Conservation (phyloP, 257 asterid genomes). For the Solanum medicagineum region DNA sequence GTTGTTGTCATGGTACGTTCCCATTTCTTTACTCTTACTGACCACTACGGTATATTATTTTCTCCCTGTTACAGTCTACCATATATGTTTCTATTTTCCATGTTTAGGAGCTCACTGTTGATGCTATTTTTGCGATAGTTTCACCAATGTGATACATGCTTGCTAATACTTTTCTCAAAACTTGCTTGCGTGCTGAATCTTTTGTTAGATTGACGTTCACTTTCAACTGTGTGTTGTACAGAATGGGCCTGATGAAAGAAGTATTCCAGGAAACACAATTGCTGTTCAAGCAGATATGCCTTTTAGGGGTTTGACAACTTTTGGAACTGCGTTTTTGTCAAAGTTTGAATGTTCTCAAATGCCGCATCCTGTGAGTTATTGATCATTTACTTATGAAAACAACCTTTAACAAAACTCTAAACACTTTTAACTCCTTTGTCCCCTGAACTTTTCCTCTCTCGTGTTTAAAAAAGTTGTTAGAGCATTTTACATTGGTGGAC, state of each 20-base stretch:
- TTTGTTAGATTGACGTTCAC: background rate
- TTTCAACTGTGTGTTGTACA: conserved; percentile 15
- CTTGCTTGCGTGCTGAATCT: background rate
- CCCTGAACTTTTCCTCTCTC: conserved; percentile 5
- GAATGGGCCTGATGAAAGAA: conserved; percentile 95
- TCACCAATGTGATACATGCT: background rate
- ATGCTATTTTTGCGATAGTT: background rate
- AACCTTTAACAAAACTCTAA: background rate
- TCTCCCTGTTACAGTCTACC: background rate
- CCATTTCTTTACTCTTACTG: background rate
- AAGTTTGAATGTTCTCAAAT: conserved; percentile 97
- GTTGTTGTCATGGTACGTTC: conserved; percentile 85
- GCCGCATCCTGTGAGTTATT: conserved; percentile 86
- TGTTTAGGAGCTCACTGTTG: background rate
- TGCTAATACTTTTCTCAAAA: background rate
- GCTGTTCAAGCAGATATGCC: conserved; percentile 99
- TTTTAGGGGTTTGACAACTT: conserved; percentile 75
- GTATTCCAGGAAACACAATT: conserved; percentile 88
- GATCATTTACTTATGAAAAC: background rate
- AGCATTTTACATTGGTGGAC: conserved; percentile 90
- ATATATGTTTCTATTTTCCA: background rate
- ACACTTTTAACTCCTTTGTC: background rate
- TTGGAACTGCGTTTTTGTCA: conserved; percentile 85
- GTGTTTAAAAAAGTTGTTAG: conserved; percentile 50
- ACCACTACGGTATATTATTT: background rate